A percentile compares a stretch with the other conserved stretches of the same genome.
phyloP scores from a whole-genome alignment of 495 filamentous ascomycete genomes.

The Neurospora discreta region DNA sequence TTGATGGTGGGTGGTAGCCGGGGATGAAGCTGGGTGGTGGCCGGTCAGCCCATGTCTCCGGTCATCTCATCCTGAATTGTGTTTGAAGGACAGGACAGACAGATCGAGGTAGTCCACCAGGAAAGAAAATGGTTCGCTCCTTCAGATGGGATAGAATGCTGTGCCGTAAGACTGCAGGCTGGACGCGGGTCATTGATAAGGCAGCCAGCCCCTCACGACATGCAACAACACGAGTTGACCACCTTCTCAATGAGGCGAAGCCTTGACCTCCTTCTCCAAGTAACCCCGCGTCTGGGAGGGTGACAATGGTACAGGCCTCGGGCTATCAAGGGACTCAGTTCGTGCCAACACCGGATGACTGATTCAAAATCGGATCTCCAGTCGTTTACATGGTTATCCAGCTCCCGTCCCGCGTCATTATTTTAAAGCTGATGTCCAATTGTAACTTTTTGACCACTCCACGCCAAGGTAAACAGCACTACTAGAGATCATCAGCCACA shows the following conservation, averaged over 20 bases:
- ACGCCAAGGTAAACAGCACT: background rate
- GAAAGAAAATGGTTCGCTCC: background rate
- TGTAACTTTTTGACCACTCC: no score
- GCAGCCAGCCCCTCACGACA: background rate
- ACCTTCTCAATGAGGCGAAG: background rate
- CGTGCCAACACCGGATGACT: background rate
- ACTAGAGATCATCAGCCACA: background rate
- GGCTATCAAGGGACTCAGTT: background rate
- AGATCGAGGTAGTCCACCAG: background rate
- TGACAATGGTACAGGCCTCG: background rate
- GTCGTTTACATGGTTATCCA: background rate
- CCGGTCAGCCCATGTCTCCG: background rate
- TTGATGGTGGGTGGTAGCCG: background rate
- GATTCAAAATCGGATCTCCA: background rate
- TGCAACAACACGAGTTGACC: background rate
- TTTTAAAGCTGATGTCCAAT: background rate
- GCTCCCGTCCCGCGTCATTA: background rate
- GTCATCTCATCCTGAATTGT: background rate
- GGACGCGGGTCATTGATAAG: background rate
- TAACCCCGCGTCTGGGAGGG: background rate
- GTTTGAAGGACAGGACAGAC: background rate
- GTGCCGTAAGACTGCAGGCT: background rate
- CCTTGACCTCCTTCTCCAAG: slow-evolving; percentile 1
- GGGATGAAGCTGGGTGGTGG: background rate
- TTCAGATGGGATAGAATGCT: background rate